phyloP scores from a whole-genome alignment of 495 filamentous ascomycete species.

The Hypoxylon intermedium region DNA sequence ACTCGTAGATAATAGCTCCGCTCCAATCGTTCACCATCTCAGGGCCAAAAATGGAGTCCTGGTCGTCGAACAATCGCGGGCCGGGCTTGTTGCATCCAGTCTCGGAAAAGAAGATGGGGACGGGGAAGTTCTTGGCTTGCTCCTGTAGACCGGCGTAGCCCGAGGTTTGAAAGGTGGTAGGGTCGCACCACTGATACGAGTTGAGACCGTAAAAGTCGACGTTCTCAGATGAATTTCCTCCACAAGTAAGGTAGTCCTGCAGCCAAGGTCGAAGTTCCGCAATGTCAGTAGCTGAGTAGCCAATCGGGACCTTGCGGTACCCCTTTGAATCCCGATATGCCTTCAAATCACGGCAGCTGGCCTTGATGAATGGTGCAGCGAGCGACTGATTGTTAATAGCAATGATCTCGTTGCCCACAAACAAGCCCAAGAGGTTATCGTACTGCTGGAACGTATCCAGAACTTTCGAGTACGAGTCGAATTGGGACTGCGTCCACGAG shows the following conservation, averaged over 20 bases:
- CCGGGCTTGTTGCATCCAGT: constrained; percentile 74
- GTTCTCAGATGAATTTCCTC: constrained; percentile 68
- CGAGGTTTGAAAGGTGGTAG: constrained; percentile 66
- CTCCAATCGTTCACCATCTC: constrained; percentile 80
- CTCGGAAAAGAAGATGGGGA: constrained; percentile 88
- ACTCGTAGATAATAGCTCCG: constrained; percentile 86
- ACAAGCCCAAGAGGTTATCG: constrained; percentile 81
- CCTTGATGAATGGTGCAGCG: constrained; percentile 82
- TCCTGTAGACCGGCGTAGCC: constrained; percentile 73
- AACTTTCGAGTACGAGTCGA: constrained; percentile 69
- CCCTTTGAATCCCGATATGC: constrained; percentile 75
- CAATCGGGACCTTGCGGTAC: constrained; percentile 84
- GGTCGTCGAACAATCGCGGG: constrained; percentile 79
- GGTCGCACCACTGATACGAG: constrained; percentile 87
- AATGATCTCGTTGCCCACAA: constrained; percentile 88
- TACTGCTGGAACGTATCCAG: constrained; percentile 81
- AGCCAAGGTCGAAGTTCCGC: constrained; percentile 80
- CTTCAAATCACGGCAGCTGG: constrained; percentile 81
- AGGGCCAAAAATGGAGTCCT: constrained; percentile 73
- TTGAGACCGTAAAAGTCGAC: constrained; percentile 88
- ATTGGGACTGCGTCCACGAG: constrained; percentile 74
- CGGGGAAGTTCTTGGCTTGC: constrained; percentile 58
- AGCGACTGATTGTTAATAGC: constrained; percentile 64
- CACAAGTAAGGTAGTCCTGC: constrained; percentile 87
- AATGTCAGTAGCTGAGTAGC: constrained; percentile 92